These are phyloP conservation scores for Rhynchospora pubera DNA, from an alignment of 176 grass and related monocot genomes.

Conservation along the genomic window DNA sequence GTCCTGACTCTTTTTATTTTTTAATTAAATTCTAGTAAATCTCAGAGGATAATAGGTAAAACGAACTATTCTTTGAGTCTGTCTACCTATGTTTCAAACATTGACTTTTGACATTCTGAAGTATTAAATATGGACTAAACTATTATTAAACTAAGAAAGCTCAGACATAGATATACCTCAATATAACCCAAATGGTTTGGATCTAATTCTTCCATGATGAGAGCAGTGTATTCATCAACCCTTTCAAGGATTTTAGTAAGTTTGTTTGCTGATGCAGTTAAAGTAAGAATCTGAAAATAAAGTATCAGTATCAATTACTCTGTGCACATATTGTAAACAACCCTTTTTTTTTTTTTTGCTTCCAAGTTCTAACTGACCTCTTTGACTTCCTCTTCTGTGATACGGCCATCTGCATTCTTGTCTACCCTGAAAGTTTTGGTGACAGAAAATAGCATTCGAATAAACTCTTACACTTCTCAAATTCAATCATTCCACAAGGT, in stretches of 20 bases:
- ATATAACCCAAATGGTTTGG: conserved; percentile 70
- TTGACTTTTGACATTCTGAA: neutral
- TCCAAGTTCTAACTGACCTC: conserved; percentile 31
- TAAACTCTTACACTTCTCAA: neutral
- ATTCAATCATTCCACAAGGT: neutral
- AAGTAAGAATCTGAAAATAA: conserved; percentile 54
- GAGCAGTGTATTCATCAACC: conserved; percentile 81
- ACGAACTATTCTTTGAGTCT: neutral
- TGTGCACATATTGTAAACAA: neutral
- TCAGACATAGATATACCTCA: conserved; percentile 35
- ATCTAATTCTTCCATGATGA: conserved; percentile 96
- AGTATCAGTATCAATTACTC: conserved; percentile 12
- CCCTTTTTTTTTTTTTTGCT: neutral
- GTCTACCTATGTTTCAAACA: neutral
- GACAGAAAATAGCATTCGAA: neutral
- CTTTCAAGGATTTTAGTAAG: conserved; percentile 83
- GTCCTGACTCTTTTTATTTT: too few species aligned
- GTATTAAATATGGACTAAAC: neutral
- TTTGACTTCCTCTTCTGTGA: conserved; percentile 85
- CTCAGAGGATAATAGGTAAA: too few species aligned
- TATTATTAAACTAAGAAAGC: neutral
- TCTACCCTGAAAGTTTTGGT: conserved; percentile 64
- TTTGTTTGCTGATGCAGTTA: conserved; percentile 89
- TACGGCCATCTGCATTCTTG: conserved; percentile 80
- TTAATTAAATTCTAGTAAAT: too few species aligned